Base-by-base conservation (phyloP, 2,329 filamentous ascomycete species). In the Akanthomyces lecanii region DNA sequence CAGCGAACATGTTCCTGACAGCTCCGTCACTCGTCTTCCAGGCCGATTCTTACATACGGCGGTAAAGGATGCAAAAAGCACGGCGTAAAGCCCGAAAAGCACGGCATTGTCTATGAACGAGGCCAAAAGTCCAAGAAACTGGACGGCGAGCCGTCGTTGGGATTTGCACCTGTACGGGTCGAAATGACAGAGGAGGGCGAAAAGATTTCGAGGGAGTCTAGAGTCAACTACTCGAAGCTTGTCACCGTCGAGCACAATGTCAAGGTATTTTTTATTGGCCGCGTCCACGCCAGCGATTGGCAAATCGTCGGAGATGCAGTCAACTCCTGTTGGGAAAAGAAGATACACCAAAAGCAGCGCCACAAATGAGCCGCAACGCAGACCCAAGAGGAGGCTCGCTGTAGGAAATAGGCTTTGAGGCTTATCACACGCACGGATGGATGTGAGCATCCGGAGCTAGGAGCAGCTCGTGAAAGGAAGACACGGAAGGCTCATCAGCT, bases 151-250 rank as follows among this genome's bases (percentile, higher is more conserved):
- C 80, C 80, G 1, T 57, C 67, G 0, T 75, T 84, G 10, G 83
- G 83, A 0, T 84, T 81, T 56, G 40, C 67, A 0, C 77, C 83
- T 0, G 76, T 85, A 42, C 72, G 72, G 33, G 75, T 83, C 48
- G 70, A 75, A 0, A 77, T 85, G 23, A 73, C 70, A 23, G 72
- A 75, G 4, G 71, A 74, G 16, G 75, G 74, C 38, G 81, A 85
- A 64, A 77, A 72, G 61, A 74, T 86, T 7, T 74, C 75, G 12
- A 75, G 67, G 36, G 78, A 82, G 65, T 86, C 84, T 14, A 79
- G 84, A 5, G 77, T 85, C 66, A 85, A 86, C 71, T 86, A 85
- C 70, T 80, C 81, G 5, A 85, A 85, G 65, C 73, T 82, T 6
- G 76, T 79, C 33, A 83, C 82, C 3, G 75, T 86, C 30, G 82